Evolutionary conservation across 129 eudicot species (phyloP).

Genomic region (Flaveria trinervia): DNA sequence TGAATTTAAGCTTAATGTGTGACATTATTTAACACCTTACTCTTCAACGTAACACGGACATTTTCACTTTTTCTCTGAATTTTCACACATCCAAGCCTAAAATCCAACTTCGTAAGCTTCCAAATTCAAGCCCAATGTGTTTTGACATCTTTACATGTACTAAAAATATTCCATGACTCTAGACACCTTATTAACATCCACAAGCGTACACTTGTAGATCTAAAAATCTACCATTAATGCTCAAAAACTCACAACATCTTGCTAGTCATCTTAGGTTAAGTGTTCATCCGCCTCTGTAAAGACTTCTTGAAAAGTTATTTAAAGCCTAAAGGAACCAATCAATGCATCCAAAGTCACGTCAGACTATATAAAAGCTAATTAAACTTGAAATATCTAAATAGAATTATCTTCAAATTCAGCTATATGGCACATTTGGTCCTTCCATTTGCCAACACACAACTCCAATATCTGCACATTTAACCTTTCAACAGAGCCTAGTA

Average conservation of each 20-base stretch:
- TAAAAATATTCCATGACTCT: not conserved
- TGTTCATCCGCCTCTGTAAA: not conserved
- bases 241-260: not conserved
- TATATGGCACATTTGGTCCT: not conserved
- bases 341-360: not conserved
- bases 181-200: not conserved
- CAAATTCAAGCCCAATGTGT: not conserved
- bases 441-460: not conserved
- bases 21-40: not conserved
- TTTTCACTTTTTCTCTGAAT: not conserved
- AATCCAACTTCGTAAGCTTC: not conserved
- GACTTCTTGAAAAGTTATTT: not conserved
- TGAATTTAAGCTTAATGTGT: not conserved
- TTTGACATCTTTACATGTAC: not conserved
- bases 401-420: not conserved
- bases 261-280: not conserved
- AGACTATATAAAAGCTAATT: not conserved
- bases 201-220: not conserved
- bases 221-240: not conserved
- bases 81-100: not conserved
- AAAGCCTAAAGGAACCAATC: not conserved
- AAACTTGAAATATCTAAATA: not conserved
- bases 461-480: not conserved
- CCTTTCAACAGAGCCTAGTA: not conserved
- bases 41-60: not conserved